phyloP scores from a whole-genome alignment of 164 flowering plant genomes.

The Tinospora cordifolia region DNA sequence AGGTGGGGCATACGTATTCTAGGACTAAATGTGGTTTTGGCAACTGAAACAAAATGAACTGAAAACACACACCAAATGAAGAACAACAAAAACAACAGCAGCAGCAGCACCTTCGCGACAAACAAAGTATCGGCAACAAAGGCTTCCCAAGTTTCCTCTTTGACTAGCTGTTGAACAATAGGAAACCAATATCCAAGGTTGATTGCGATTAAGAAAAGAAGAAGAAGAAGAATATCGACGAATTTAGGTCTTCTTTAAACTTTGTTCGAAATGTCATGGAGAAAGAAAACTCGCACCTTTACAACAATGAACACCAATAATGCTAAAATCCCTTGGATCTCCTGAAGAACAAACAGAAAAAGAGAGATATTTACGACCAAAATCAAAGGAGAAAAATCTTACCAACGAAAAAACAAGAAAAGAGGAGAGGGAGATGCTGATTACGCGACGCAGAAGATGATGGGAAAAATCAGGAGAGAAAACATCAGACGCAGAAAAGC shows the following conservation, averaged over 20 bases:
- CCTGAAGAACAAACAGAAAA: conserved; percentile 45
- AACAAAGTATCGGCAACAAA: conserved; percentile 58
- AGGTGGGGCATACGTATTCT: no score
- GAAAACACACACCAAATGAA: not conserved
- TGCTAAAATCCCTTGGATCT: conserved; percentile 67
- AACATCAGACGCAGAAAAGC: conserved; percentile 40
- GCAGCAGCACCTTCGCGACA: conserved; percentile 62
- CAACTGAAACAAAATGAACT: not conserved
- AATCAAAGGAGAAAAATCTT: not conserved
- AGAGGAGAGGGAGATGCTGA: not conserved
- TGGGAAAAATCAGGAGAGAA: conserved; percentile 40
- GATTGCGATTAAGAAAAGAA: not conserved
- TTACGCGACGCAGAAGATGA: conserved; percentile 59
- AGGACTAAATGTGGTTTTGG: not conserved
- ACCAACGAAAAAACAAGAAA: not conserved
- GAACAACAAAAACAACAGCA: no score
- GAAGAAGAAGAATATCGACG: not conserved
- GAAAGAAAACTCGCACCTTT: conserved; percentile 41
- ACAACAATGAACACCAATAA: conserved; percentile 35
- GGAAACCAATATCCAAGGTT: not conserved
- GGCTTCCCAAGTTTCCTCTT: conserved; percentile 82
- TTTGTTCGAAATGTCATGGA: no score
- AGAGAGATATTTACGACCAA: no score
- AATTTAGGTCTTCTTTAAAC: no score
- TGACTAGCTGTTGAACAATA: conserved; percentile 42